Evolutionary conservation across 306 rosid genomes (phyloP).

Genomic region (Mucuna pruriens): DNA sequence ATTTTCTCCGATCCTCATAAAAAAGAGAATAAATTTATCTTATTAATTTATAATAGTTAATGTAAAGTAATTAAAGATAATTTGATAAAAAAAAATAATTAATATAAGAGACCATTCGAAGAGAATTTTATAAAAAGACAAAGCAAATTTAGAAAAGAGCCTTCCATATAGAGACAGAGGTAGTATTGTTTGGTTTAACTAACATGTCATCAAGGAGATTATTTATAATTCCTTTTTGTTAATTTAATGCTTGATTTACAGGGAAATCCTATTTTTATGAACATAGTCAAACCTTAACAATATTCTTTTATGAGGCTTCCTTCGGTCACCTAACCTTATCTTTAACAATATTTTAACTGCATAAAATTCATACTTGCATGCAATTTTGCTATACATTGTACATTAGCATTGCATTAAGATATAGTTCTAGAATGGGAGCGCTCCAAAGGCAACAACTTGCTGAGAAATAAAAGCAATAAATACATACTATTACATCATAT

Average conservation of each 20-base stretch:
- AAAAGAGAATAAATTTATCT: too few species aligned
- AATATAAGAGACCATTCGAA: too few species aligned
- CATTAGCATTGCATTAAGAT: slow-evolving; percentile 7
- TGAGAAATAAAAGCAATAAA: too few species aligned
- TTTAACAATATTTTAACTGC: neutral
- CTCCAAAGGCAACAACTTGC: too few species aligned
- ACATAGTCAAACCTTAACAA: neutral
- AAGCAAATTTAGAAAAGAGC: too few species aligned
- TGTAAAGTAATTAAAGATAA: too few species aligned
- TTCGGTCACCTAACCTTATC: neutral
- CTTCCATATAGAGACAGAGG: too few species aligned
- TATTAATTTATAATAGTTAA: too few species aligned
- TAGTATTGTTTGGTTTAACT: slow-evolving; percentile 10
- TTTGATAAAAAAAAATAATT: too few species aligned
- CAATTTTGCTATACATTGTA: neutral
- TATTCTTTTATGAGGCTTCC: neutral
- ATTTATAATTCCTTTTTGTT: neutral
- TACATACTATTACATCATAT: too few species aligned
- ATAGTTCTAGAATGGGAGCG: neutral
- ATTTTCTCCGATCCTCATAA: too few species aligned
- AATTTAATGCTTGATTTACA: neutral
- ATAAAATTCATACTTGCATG: neutral
- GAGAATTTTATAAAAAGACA: too few species aligned
- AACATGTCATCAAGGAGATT: neutral
- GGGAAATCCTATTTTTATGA: neutral